A percentile compares a stretch with the other conserved stretches of the same genome.
Evolutionary conservation across 2,329 filamentous ascomycete species (phyloP).

Genomic region (Aciculosporium take): DNA sequence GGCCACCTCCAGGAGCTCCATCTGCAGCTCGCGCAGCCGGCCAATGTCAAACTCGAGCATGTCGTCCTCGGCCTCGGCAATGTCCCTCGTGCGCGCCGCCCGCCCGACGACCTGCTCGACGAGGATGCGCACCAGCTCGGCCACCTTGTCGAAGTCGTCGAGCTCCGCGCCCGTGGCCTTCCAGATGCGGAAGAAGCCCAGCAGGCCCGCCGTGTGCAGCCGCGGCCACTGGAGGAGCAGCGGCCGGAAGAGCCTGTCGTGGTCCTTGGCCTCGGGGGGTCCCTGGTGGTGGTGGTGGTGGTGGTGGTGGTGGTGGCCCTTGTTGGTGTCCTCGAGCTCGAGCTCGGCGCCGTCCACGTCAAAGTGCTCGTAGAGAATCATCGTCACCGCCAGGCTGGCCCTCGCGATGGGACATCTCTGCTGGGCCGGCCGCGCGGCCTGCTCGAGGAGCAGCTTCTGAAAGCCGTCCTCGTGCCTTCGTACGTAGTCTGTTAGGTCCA

Average conservation of each 20-base stretch:
- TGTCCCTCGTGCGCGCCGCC: constrained; percentile 66
- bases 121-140: constrained; percentile 78
- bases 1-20: constrained; percentile 78
- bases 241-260: constrained; percentile 77
- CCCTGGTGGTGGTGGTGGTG: constrained; percentile 63
- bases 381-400: constrained; percentile 73
- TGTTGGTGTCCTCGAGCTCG: constrained; percentile 64
- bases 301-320: too few relatives aligned
- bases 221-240: constrained; percentile 86
- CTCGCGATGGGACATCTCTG: constrained; percentile 77
- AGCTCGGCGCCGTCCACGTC: constrained; percentile 80
- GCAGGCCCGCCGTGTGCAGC: constrained; percentile 70
- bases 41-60: constrained; percentile 69
- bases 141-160: constrained; percentile 88
- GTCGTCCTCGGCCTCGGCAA: constrained; percentile 80
- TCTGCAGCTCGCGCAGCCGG: constrained; percentile 71
- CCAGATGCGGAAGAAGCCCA: constrained; percentile 86
- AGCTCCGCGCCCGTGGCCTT: constrained; percentile 71
- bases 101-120: constrained; percentile 80
- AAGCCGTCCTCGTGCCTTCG: constrained; percentile 84
- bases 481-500: constrained; percentile 92
- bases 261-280: constrained; percentile 60
- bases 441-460: constrained; percentile 82
- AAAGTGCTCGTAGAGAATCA: constrained; percentile 88
- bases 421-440: constrained; percentile 55